Base-by-base conservation (phyloP, 345 rosid genomes). In the Boechera stricta region DNA sequence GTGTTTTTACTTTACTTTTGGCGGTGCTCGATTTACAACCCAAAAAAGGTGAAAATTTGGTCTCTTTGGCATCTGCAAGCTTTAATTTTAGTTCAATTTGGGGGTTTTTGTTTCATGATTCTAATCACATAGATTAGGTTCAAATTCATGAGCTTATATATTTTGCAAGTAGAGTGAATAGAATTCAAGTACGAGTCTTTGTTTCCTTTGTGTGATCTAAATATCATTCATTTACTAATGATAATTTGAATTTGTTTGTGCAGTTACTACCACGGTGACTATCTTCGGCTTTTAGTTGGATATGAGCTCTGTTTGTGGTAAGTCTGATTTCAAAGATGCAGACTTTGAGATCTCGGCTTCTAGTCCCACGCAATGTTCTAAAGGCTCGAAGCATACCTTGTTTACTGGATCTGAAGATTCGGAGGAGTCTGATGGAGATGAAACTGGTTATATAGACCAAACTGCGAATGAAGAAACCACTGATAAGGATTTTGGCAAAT, bases 381-480 rank as follows among this genome's bases (percentile, higher is more conserved):
- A 41, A 33, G 80, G 69, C 67, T 72, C 66, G 69, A 54, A 83
- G 47, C 67, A 32, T 47, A 42, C 68, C 7, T 74, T 48, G 4
- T 35, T 4, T 74, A 6, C 18, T 33, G 79, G 82, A 33, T 56
- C 76, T 69, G 79, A 84, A 48, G 81, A 77, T 73, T 57, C 64
- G 35, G 79, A 62, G 52, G 89, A 74, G 51, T 81, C 82, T 48
- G 87, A 81, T 56, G 78, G 78, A 18, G 85, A 84, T 57, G 81
- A 75, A 70, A 60, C 71, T 26, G 82, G 76, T 61, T 83, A 73
- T 69, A 73, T 38, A 47, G 72, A 69, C 55, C 86, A 84, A 70
- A 79, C 69, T 70, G 63, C 2, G 53, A 78, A 79, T 52, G 83
- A 78, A n/a, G 79, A 73, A 64, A 70, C 73, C 13, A 13, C 31